Evolutionary conservation across 441 rosid species (phyloP).

Genomic region (Croton setiger): DNA sequence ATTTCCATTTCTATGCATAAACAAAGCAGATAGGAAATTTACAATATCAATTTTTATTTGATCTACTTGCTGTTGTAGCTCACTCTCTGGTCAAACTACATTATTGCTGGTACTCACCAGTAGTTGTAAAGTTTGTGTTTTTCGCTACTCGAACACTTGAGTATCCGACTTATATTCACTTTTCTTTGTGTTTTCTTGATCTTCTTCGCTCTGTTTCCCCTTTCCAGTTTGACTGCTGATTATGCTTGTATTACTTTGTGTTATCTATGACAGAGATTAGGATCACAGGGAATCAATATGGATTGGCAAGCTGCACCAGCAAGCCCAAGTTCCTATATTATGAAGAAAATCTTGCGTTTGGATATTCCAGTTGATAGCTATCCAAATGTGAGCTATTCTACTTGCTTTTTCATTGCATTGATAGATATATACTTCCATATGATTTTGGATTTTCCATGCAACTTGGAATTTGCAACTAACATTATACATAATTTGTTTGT

Average conservation of each 20-base stretch:
- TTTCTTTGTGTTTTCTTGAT: not conserved
- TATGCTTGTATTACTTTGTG: not conserved
- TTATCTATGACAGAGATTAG: constrained; percentile 48
- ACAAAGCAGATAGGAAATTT: not conserved
- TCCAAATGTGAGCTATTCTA: constrained; percentile 48
- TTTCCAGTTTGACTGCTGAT: not conserved
- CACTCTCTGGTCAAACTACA: not conserved
- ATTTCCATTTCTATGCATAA: not conserved
- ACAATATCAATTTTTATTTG: not conserved
- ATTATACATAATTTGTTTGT: constrained; percentile 20
- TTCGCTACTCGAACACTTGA: not conserved
- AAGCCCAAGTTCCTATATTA: constrained; percentile 68
- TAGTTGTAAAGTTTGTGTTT: not conserved
- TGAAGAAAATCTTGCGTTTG: constrained; percentile 81
- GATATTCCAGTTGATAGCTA: constrained; percentile 85
- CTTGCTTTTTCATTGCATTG: not conserved
- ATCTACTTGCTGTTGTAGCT: not conserved
- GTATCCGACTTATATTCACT: not conserved
- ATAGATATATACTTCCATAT: not conserved
- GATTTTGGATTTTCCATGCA: not conserved
- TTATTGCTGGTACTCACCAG: not conserved
- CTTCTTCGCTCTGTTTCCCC: not conserved
- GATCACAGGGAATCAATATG: constrained; percentile 73
- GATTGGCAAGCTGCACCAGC: constrained; percentile 91
- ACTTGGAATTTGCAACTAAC: not conserved